Base-by-base conservation (phyloP, 345 rosid genomes). In the Salix viminalis region DNA sequence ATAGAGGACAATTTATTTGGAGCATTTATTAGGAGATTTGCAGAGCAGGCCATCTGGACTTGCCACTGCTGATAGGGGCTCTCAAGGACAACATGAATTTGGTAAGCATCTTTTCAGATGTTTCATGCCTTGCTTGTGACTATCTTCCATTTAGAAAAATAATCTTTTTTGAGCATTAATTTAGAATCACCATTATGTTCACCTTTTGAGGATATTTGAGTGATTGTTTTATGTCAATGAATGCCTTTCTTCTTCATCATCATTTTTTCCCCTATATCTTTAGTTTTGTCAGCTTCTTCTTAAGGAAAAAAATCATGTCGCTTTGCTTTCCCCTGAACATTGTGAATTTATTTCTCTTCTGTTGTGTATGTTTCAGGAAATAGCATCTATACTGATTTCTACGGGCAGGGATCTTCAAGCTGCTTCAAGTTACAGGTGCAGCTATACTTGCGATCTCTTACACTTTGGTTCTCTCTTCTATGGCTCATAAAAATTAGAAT, bases 371-470 rank as follows among this genome's bases (percentile, higher is more conserved):
- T 52, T 83, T 56, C 65, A 88, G 91, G 87, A 56, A 67, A 70
- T 50, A 73, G 65, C 67, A 60, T 60, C 65, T 7, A 79, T 78
- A 75, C 85, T 75, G 73, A 82, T 36, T 75, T 82, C 18, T 69
- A 75, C 65, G 61, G 79, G 65, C 80, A 70, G 23, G 86, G 77
- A 48, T 76, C 87, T 84, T 80, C 83, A 74, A 70, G 84, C 80
- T 80, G 71, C 82, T 87, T 92, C 78, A 60, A 77, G 19, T 83
- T 87, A 75, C 88, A 89, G 95, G 97, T 90, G 65, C 72, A 82
- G 69, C 58, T 78, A 62, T 28, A 56, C 54, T 70, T 79, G 5
- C 41, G 64, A 41, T 69, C 44, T 72, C 19, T 37, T 50, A 26
- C 70, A 65, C 39, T 62, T 69, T 44, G 42, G 42, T 64, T 32